These are phyloP conservation scores for Fragosphaeria purpurea DNA, from an alignment of 2,329 filamentous ascomycete species.

Conservation along the genomic window DNA sequence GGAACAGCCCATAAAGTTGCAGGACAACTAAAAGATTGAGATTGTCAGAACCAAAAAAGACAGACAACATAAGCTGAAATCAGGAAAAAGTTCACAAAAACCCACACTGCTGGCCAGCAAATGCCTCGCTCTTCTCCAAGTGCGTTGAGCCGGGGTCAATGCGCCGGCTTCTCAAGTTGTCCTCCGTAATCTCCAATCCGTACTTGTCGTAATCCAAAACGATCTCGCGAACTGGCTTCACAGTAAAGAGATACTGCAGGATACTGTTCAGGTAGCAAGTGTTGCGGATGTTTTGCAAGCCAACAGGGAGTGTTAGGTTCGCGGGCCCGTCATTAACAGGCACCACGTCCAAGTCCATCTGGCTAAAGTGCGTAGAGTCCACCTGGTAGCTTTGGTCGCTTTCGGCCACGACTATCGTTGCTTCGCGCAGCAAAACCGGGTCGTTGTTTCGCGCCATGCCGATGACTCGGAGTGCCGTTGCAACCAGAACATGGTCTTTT, in stretches of 20 bases:
- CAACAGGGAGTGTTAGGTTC: conserved; percentile 59
- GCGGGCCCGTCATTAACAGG: conserved; percentile 14
- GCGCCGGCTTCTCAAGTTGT: conserved; percentile 44
- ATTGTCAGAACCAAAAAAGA: neutral
- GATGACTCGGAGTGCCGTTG: conserved; percentile 8
- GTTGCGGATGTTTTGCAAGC: conserved; percentile 87
- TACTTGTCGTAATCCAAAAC: conserved; percentile 66
- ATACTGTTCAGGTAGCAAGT: conserved; percentile 98
- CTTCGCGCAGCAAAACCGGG: neutral
- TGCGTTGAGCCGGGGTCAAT: conserved; percentile 29
- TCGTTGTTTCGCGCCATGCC: conserved; percentile 7
- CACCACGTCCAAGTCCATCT: neutral
- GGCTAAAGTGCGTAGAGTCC: neutral
- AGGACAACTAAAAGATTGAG: conserved; percentile 49
- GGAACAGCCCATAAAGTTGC: conserved; percentile 62
- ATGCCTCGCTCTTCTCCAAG: conserved; percentile 17
- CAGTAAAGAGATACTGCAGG: conserved; percentile 87
- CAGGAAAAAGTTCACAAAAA: conserved; percentile 13
- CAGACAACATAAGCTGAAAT: neutral
- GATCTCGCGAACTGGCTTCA: conserved; percentile 70
- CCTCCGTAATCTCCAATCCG: conserved; percentile 56
- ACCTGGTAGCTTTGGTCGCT: conserved; percentile 6
- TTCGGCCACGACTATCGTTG: conserved; percentile 4
- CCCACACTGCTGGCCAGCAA: conserved; percentile 60
- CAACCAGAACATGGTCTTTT: conserved; percentile 12